Evolutionary conservation across 2,329 filamentous ascomycete species (phyloP).

Genomic region (Colletotrichum camelliae): DNA sequence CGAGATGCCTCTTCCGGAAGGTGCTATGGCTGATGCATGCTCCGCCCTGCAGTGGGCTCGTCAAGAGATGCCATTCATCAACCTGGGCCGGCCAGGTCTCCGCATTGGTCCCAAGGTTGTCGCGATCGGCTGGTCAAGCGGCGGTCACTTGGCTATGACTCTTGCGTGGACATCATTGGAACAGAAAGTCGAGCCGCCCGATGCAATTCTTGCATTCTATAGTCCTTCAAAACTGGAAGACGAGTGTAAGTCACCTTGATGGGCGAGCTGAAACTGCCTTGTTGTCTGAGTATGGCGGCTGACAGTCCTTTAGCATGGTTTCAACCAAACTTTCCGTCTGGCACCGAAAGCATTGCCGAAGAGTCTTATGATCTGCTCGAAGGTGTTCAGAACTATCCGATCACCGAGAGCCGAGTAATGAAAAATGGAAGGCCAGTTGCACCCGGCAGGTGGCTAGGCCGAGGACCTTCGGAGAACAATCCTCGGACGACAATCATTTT

Average conservation of each 20-base stretch:
- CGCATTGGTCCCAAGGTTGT: slow-evolving; percentile 38
- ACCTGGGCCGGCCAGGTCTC: slow-evolving; percentile 7
- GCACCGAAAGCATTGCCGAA: not conserved
- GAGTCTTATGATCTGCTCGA: not conserved
- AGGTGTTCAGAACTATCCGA: not conserved
- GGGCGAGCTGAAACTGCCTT: not conserved
- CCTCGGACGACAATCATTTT: not conserved
- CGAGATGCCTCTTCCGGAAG: slow-evolving; percentile 48
- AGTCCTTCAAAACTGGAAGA: not conserved
- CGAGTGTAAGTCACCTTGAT: not conserved
- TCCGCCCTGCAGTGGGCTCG: slow-evolving; percentile 48
- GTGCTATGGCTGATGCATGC: slow-evolving; percentile 49
- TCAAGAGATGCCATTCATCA: slow-evolving; percentile 32
- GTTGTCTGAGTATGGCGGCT: not conserved
- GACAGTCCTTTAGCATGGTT: not conserved
- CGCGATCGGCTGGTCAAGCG: slow-evolving; percentile 53
- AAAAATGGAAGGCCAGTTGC: not conserved
- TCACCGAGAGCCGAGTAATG: not conserved
- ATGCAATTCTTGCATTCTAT: not conserved
- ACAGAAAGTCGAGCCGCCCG: slow-evolving; percentile 37
- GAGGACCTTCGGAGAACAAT: not conserved
- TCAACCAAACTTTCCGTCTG: not conserved
- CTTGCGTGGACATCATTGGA: slow-evolving; percentile 39
- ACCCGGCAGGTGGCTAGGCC: not conserved
- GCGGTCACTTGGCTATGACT: slow-evolving; percentile 50